Percentiles rank a stretch among this genome's conserved stretches.
Evolutionary conservation across 345 rosid genomes (phyloP).

Genomic region (Populus nigra): DNA sequence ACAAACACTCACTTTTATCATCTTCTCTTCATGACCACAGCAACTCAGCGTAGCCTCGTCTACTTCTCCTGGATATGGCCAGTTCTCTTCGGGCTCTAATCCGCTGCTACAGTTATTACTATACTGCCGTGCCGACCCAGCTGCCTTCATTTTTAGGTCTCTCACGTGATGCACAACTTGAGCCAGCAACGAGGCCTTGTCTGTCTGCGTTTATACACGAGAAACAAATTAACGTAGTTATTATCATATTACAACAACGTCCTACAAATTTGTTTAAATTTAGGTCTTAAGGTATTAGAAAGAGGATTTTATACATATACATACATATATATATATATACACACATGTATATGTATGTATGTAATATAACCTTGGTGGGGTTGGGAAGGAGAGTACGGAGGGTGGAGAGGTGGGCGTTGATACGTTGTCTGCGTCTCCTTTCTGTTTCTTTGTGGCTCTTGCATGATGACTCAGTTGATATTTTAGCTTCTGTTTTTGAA

Average conservation of each 20-base stretch:
- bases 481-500: slow-evolving; percentile 16
- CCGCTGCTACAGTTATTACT: slow-evolving; percentile 16
- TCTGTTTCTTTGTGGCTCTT: slow-evolving; percentile 60
- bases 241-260: background rate
- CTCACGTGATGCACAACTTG: slow-evolving; percentile 71
- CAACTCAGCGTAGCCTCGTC: slow-evolving; percentile 40
- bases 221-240: background rate
- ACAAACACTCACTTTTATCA: slow-evolving; percentile 40
- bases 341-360: no score
- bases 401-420: slow-evolving; percentile 59
- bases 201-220: slow-evolving; percentile 39
- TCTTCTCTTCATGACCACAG: slow-evolving; percentile 18
- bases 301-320: no score
- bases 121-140: slow-evolving; percentile 24
- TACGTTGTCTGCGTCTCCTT: slow-evolving; percentile 58
- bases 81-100: slow-evolving; percentile 12
- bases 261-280: background rate
- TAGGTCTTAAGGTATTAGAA: background rate
- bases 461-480: slow-evolving; percentile 27
- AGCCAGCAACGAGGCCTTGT: slow-evolving; percentile 80
- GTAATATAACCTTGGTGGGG: slow-evolving; percentile 32
- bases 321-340: no score
- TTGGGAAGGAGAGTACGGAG: slow-evolving; percentile 59
- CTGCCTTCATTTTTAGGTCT: slow-evolving; percentile 50
- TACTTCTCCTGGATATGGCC: slow-evolving; percentile 40